Evolutionary conservation across 345 rosid species (phyloP).

Genomic region (Arabidopsis arenosa): DNA sequence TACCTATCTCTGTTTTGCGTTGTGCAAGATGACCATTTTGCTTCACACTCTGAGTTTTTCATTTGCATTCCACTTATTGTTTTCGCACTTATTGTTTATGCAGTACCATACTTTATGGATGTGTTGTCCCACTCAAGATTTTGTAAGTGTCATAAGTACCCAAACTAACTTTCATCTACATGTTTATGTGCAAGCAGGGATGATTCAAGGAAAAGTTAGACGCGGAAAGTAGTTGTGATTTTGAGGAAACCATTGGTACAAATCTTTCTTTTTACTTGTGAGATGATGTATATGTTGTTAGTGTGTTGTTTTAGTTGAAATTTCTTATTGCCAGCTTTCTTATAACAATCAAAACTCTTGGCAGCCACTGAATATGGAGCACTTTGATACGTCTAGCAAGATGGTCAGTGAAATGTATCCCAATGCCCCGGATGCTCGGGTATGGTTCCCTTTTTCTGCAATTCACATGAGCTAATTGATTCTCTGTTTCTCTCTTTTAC

Average conservation of each 20-base stretch:
- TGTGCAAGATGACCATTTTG: conserved; percentile 6
- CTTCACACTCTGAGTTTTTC: conserved; percentile 31
- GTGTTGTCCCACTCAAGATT: conserved; percentile 44
- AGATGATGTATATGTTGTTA: conserved; percentile 80
- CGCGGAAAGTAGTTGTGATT: conserved; percentile 87
- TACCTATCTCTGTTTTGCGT: neutral
- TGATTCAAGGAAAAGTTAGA: conserved; percentile 64
- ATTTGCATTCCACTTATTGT: conserved; percentile 22
- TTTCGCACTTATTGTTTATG: conserved; percentile 88
- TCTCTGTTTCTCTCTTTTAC: neutral
- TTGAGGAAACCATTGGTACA: conserved; percentile 95
- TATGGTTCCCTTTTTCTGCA: conserved; percentile 42
- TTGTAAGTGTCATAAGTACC: conserved; percentile 39
- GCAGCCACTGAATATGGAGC: conserved; percentile 95
- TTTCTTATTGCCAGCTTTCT: conserved; percentile 22
- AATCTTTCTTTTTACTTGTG: conserved; percentile 91
- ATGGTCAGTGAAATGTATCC: conserved; percentile 87
- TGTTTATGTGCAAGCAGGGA: conserved; percentile 61
- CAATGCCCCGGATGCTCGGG: conserved; percentile 99
- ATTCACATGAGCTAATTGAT: conserved; percentile 14
- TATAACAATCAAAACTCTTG: conserved; percentile 24
- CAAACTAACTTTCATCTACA: conserved; percentile 45
- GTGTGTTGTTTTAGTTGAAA: conserved; percentile 16
- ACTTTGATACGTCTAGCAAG: conserved; percentile 68
- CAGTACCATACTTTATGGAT: conserved; percentile 80